Conservation (phyloP, 2,329 filamentous ascomycete species). For the Fusarium burgessii region DNA sequence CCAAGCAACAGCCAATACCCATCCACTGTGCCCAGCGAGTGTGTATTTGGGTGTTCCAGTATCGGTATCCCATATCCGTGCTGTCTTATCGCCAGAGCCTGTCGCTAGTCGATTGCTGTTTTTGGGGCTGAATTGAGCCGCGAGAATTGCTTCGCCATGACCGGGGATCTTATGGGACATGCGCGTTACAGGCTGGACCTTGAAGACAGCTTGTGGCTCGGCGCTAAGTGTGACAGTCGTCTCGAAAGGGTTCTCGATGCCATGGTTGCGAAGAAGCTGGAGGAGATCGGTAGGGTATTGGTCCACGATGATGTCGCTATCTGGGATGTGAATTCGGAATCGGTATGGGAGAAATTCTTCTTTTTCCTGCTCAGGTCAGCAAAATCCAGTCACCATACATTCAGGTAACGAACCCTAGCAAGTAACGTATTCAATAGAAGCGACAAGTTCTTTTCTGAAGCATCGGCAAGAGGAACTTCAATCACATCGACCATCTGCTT, state of each 20-base stretch:
- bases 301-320: constrained; percentile 65
- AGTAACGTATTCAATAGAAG: constrained; percentile 87
- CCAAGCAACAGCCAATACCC: constrained; percentile 90
- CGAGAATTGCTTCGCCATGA: constrained; percentile 90
- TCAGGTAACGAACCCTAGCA: constrained; percentile 68
- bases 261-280: constrained; percentile 65
- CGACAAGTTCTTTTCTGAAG: constrained; percentile 89
- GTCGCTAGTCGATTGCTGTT: constrained; percentile 84
- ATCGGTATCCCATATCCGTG: constrained; percentile 93
- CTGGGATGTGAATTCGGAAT: constrained; percentile 70
- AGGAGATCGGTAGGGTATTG: constrained; percentile 68
- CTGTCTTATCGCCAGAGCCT: constrained; percentile 91
- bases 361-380: constrained; percentile 55
- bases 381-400: not conserved
- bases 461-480: constrained; percentile 83
- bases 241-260: constrained; percentile 69
- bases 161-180: constrained; percentile 90
- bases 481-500: constrained; percentile 77
- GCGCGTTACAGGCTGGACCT: constrained; percentile 90
- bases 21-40: constrained; percentile 84
- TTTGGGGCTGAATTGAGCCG: constrained; percentile 85
- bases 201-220: constrained; percentile 91
- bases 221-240: constrained; percentile 67
- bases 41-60: constrained; percentile 91
- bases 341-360: constrained; percentile 72